Evolutionary conservation across 2,329 filamentous ascomycete genomes (phyloP), one percentile per base, ranked within the genome.

Genomic region (Cryphonectria carpinicola): DNA sequence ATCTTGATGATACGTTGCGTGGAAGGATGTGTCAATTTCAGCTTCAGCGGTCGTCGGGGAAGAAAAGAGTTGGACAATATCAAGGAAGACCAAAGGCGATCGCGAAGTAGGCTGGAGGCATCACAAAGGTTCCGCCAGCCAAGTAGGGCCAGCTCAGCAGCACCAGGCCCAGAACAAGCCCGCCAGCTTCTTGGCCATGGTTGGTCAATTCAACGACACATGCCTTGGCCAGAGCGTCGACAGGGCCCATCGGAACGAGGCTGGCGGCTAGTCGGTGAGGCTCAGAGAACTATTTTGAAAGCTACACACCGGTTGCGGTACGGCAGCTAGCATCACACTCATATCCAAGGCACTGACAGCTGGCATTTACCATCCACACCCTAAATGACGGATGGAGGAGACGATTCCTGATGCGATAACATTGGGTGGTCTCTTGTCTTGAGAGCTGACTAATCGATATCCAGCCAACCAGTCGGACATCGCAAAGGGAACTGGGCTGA

Each of bases 141-240:
- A 39, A 41, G 58, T 62, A 62, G 22, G 58, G 56, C 58, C 69
- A 60, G 67, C 43, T 46, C 71, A 71, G 65, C 65, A 61, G 65
- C 65, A 61, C 43, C 65, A 65, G 68, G 39, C 62, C 71, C 65
- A 67, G 64, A 68, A 46, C 49, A 19, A 65, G 39, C 62, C 43
- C 52, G 70, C 68, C 70, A 70, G 60, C 41, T 66, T 56, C 60
- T 56, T 37, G 28, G 62, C 58, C 60, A 70, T 72, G 70, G 70
- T 72, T 72, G 70, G 70, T 72, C 70, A 72, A 70, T 70, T 61
- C 65, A n/a, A 63, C 39, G 39, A 67, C 32, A 52, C 65, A 52
- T 28, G 35, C 52, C 65, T 71, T 64, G 71, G 63, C 62, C 66
- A 65, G 69, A 67, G 71, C 71, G 66, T 60, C 70, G 67, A 56